phyloP scores from a whole-genome alignment of 352 stramenopile genomes.

The Phytophthora podocarpi region DNA sequence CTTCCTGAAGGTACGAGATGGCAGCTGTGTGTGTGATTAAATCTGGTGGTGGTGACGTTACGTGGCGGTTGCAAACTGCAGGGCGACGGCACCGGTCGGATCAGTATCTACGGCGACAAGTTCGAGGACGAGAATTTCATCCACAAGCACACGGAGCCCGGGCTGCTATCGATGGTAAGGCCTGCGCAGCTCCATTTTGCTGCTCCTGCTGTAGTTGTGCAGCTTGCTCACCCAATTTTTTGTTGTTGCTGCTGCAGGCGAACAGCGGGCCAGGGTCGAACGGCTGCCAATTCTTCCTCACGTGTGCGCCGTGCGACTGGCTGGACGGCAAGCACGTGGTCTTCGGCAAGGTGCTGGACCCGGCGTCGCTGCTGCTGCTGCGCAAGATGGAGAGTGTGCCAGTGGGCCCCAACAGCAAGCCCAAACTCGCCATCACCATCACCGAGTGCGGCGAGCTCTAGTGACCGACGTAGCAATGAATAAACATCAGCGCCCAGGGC shows the following conservation, averaged over 20 bases:
- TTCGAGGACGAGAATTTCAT: conserved; percentile 86
- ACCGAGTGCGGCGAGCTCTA: conserved; percentile 92
- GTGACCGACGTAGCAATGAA: background rate
- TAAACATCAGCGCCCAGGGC: too few species aligned
- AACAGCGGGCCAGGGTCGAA: conserved; percentile 96
- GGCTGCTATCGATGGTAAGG: conserved; percentile 81
- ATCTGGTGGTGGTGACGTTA: conserved; percentile 5
- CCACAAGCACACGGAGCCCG: conserved; percentile 83
- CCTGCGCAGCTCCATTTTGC: too few species aligned
- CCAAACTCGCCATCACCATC: conserved; percentile 86
- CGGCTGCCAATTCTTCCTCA: conserved; percentile 96
- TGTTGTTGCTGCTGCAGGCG: conserved; percentile 48
- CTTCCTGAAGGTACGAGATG: conserved; percentile 70
- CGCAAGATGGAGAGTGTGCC: conserved; percentile 93
- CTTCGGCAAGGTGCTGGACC: conserved; percentile 94
- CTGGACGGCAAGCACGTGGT: conserved; percentile 97
- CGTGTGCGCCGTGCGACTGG: conserved; percentile 93
- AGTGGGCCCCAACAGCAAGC: conserved; percentile 83
- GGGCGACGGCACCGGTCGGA: conserved; percentile 81
- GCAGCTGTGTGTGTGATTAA: background rate
- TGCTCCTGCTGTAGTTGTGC: background rate
- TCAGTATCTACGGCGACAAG: conserved; percentile 90
- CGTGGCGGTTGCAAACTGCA: conserved; percentile 30
- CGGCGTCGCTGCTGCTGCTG: conserved; percentile 83
- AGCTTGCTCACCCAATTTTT: conserved; percentile 1